Evolutionary conservation across 768 basidiomycete species (phyloP), one percentile per base, ranked within the genome.

Genomic region (Lactarius quietus): DNA sequence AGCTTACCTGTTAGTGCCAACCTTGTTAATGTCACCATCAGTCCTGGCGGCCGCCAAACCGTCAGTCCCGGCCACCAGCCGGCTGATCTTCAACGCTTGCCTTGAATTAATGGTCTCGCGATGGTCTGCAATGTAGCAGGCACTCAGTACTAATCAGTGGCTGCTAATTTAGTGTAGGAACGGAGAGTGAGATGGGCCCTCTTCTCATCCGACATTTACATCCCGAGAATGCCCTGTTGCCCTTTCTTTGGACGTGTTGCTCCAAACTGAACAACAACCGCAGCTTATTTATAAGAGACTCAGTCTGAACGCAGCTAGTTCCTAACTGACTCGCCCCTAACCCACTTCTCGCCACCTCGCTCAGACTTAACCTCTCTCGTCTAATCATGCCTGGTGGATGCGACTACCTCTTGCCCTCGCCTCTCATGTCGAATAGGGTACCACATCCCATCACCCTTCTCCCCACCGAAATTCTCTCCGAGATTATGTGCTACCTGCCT

Each of bases 401-500:
- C 12, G 23, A 28, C 39, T 28, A 29, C 31, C 53, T 54, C 14
- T 26, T 41, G 17, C 15, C 58, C 20, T 18, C 39, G 29, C 9
- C 28, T n/a, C 4, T 20, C 56, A 20, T 36, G 3, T 33, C 48
- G n/a, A 61, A 17, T 26, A 31, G 9, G 14, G 9, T 3, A 0
- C 8, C 39, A 10, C 65, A 66, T n/a, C 64, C 64, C 5, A 54
- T 66, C 5, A 62, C 48, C n/a, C 61, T 43, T 39, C 15, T 66
- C 10, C 65, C 65, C 15, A 5, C 28, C 41, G 65, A 66, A 59
- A 35, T 66, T 35, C 65, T 66, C 18, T 66, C 48, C 6, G 65
- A 66, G 29, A 62, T 66, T 28, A 58, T 66, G 61, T 66, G 65
- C 20, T 66, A 66, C 52, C 17, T 66, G 12, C 65, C 65, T 0